phyloP scores from a whole-genome alignment of 257 asterid genomes.

The Avicennia marina region DNA sequence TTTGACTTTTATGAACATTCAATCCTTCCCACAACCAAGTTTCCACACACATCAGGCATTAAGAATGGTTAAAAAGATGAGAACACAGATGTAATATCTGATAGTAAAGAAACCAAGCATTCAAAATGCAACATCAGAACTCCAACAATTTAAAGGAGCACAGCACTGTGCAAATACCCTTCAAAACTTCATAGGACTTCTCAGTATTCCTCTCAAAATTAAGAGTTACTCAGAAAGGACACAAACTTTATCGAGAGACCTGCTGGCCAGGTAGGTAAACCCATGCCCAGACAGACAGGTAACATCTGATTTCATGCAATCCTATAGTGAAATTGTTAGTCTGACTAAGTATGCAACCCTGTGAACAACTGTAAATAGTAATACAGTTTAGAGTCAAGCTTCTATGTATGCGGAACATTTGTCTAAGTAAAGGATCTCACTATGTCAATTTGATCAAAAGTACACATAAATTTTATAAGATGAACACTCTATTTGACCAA shows the following conservation, averaged over 20 bases:
- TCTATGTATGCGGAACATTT: no score
- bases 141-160: not conserved
- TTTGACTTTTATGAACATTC: not conserved
- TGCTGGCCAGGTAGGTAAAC: not conserved
- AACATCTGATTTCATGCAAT: not conserved
- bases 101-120: not conserved
- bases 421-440: no score
- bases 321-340: no score
- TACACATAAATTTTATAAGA: no score
- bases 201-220: not conserved
- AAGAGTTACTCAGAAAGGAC: not conserved
- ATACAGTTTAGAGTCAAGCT: no score
- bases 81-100: not conserved
- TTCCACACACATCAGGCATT: not conserved
- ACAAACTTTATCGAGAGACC: not conserved
- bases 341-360: no score
- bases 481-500: no score
- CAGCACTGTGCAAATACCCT: not conserved
- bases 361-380: no score
- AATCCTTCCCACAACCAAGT: not conserved
- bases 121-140: not conserved
- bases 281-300: constrained; percentile 4
- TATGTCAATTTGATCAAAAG: no score
- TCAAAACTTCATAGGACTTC: not conserved
- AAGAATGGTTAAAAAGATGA: not conserved